Base-by-base conservation (phyloP, 352 stramenopile species). In the Phytopythium ostracodes region DNA sequence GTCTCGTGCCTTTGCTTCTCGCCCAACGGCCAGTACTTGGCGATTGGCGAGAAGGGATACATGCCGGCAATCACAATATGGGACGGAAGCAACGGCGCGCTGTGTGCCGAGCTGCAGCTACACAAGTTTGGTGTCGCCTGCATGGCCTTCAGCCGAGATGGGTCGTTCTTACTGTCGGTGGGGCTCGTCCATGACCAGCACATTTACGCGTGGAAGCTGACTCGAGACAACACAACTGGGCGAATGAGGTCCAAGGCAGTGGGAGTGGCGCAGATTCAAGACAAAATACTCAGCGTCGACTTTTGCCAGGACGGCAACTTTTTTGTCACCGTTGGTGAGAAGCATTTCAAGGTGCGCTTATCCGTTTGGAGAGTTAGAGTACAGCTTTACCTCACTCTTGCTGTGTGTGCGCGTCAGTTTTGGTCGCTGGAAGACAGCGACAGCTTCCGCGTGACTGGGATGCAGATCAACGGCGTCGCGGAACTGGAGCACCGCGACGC, bases 41-140 rank as follows among this genome's bases (percentile, higher is more conserved):
- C 88, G 8, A 94, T 96, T 36, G 87, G 88, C n/a, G 86, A 97
- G 70, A 89, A 90, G 71, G 88, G 89, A 0, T 89, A 93, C 63
- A 29, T 83, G 17, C 87, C 87, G 5, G 77, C 88, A 2, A 92
- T 97, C 53, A 95, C 87, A 29, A 90, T 97, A 29, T 97, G 87
- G 86, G 84, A 96, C 52, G 76, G 85, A 27, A 72, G 71, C 18
- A 78, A 89, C 49, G 87, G 88, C 51, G 83, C 80, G 60, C 81
- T 96, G 18, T 85, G 84, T n/a, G 79, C 84, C 17, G 87, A 96
- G 66, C 63, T 97, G 27, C 86, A 94, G 65, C 60, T 70, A 10
- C 87, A 97, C 66, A 80, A 89, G 60, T 96, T 92, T 43, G 87
- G 89, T 52, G 70, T 97, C 18, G 79, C 81, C 9, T 92, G 83